Percentiles rank a stretch among this genome's conserved stretches.
Conservation (phyloP, 352 stramenopile species). For the Globisporangium iwayamae region DNA sequence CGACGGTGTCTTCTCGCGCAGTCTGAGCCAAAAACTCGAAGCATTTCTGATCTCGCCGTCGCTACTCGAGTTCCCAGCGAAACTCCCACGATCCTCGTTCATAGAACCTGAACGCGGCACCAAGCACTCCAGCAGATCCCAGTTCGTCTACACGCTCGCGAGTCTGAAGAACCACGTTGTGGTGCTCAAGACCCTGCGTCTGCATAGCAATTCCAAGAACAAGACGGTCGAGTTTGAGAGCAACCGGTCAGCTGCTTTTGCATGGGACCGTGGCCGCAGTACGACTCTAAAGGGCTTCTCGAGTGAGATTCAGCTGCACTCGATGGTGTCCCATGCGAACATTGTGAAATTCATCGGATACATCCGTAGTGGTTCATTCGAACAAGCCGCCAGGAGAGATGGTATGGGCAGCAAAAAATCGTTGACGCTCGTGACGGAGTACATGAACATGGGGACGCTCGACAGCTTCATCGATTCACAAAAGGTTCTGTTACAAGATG, state of each 20-base stretch:
- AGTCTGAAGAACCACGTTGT: constrained; percentile 6
- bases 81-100: neutral
- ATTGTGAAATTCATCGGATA: constrained; percentile 63
- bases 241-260: neutral
- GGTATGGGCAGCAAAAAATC: neutral
- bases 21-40: neutral
- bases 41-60: constrained; percentile 1
- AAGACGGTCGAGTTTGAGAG: constrained; percentile 4
- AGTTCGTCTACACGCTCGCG: constrained; percentile 9
- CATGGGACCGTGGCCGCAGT: neutral
- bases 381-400: neutral
- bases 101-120: neutral
- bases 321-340: constrained; percentile 59
- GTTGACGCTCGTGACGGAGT: constrained; percentile 39
- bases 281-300: constrained; percentile 1
- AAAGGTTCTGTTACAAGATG: constrained; percentile 18
- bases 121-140: neutral
- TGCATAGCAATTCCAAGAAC: neutral
- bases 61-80: neutral
- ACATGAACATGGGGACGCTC: constrained; percentile 32
- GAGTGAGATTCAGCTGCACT: constrained; percentile 52
- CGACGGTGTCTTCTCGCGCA: neutral
- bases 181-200: constrained; percentile 7
- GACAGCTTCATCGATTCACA: constrained; percentile 34
- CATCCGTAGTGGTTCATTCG: constrained; percentile 9